phyloP scores from a whole-genome alignment of 1,284 basidiomycete genomes.

The Ceratobasidium sp. region DNA sequence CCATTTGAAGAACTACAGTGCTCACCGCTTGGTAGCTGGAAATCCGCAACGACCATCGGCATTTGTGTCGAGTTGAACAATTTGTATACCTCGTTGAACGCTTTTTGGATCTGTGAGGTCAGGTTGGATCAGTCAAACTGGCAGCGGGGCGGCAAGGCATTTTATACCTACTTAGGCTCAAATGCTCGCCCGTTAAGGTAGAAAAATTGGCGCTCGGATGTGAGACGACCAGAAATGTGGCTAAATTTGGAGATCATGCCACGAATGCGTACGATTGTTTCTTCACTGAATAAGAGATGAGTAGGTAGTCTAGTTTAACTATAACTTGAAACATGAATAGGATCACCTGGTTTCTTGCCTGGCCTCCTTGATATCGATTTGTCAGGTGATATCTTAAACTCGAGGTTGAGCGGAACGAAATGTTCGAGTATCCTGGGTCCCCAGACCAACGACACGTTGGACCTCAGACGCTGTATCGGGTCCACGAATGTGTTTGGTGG shows the following conservation, averaged over 20 bases:
- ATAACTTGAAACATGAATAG: not conserved
- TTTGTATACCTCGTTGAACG: constrained; percentile 91
- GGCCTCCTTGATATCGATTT: constrained; percentile 61
- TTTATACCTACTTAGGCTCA: constrained; percentile 75
- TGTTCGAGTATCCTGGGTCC: constrained; percentile 84
- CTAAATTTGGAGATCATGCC: constrained; percentile 87
- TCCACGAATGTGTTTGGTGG: constrained; percentile 16
- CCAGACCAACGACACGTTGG: constrained; percentile 85
- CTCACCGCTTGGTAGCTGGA: constrained; percentile 81
- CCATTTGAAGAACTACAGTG: not conserved
- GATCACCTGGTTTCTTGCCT: constrained; percentile 43
- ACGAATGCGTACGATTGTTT: constrained; percentile 69
- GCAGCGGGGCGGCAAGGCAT: constrained; percentile 23
- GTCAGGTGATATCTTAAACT: constrained; percentile 77
- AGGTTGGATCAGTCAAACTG: not conserved
- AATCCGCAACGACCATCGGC: constrained; percentile 88
- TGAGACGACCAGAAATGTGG: constrained; percentile 77
- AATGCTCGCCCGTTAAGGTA: constrained; percentile 96
- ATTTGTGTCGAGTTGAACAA: constrained; percentile 84
- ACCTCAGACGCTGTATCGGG: constrained; percentile 66
- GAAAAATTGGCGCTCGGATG: constrained; percentile 91
- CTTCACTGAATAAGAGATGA: constrained; percentile 32
- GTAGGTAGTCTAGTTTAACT: too few species aligned
- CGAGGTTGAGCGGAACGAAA: constrained; percentile 79
- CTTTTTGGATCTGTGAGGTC: constrained; percentile 78